Evolutionary conservation across 805 yeast species (phyloP).

Genomic region (Groenewaldozyma tartarivorans): DNA sequence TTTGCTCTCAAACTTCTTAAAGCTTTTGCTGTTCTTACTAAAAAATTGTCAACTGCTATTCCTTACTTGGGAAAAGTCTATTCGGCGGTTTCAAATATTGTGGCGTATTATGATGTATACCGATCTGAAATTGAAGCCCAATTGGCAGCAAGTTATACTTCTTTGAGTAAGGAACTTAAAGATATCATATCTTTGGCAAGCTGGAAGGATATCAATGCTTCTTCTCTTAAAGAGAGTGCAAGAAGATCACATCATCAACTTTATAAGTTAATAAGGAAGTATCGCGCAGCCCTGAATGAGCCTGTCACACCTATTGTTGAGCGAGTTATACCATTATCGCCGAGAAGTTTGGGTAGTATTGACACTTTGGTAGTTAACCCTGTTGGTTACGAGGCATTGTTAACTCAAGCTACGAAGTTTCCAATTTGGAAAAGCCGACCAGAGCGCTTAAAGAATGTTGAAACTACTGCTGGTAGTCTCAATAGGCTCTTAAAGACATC

Average conservation of each 20-base stretch:
- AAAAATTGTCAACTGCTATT: constrained; percentile 18
- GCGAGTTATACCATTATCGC: constrained; percentile 7
- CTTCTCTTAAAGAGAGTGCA: constrained; percentile 90
- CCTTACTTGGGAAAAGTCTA: constrained; percentile 22
- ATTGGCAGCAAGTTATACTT: constrained; percentile 38
- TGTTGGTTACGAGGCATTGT: neutral
- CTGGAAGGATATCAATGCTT: constrained; percentile 94
- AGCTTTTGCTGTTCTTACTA: constrained; percentile 54
- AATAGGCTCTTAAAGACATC: constrained; percentile 33
- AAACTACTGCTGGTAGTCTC: constrained; percentile 49
- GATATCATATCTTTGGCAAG: constrained; percentile 86
- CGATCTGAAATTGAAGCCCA: constrained; percentile 36
- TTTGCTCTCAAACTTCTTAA: constrained; percentile 49
- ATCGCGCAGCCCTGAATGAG: constrained; percentile 50
- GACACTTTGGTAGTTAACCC: neutral
- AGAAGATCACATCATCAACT: constrained; percentile 76
- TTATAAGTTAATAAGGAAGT: constrained; percentile 76
- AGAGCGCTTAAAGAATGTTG: constrained; percentile 41
- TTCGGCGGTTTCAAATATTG: constrained; percentile 45
- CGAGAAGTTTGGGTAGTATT: neutral
- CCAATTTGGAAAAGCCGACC: constrained; percentile 50
- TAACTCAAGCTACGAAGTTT: constrained; percentile 1
- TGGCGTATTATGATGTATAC: constrained; percentile 62
- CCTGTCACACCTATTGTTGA: constrained; percentile 50
- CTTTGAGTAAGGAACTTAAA: constrained; percentile 65